phyloP scores from a whole-genome alignment of 306 rosid genomes.

The Vigna mungo region DNA sequence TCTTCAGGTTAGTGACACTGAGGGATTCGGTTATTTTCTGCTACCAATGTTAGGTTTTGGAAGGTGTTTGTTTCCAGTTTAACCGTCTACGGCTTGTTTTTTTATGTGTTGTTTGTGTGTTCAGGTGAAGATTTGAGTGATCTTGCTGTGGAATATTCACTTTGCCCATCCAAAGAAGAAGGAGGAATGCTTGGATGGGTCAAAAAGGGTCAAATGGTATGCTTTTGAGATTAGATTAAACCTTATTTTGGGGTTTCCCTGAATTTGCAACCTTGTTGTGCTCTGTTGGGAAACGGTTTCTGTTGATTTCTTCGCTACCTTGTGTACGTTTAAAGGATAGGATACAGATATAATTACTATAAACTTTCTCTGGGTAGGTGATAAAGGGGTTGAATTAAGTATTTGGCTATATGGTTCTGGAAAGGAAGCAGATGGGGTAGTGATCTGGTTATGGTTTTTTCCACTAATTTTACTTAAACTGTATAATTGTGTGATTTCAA shows the following conservation, averaged over 20 bases:
- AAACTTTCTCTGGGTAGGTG: slow-evolving; percentile 2
- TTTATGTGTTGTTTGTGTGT: slow-evolving; percentile 32
- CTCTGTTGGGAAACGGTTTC: neutral
- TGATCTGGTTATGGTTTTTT: neutral
- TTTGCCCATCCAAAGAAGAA: slow-evolving; percentile 89
- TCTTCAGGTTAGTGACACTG: slow-evolving; percentile 55
- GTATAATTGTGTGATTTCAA: slow-evolving; percentile 27
- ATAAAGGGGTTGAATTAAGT: neutral
- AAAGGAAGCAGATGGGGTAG: neutral
- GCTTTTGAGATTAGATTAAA: neutral
- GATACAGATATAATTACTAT: neutral
- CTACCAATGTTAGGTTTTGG: slow-evolving; percentile 20
- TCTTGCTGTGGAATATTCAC: slow-evolving; percentile 81
- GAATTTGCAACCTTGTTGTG: slow-evolving; percentile 13
- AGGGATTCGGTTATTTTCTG: neutral
- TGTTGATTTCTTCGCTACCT: slow-evolving; percentile 1
- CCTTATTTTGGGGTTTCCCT: slow-evolving; percentile 17
- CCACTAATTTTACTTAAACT: neutral
- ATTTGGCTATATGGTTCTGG: slow-evolving; percentile 15
- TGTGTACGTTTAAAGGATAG: neutral
- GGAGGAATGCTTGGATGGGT: slow-evolving; percentile 99
- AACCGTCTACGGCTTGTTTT: slow-evolving; percentile 19
- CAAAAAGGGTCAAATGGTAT: slow-evolving; percentile 92
- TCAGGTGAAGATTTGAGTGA: slow-evolving; percentile 95
- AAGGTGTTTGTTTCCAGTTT: slow-evolving; percentile 5